Evolutionary conservation across 2,329 filamentous ascomycete genomes (phyloP).

Genomic region (Elsinoe ampelina): DNA sequence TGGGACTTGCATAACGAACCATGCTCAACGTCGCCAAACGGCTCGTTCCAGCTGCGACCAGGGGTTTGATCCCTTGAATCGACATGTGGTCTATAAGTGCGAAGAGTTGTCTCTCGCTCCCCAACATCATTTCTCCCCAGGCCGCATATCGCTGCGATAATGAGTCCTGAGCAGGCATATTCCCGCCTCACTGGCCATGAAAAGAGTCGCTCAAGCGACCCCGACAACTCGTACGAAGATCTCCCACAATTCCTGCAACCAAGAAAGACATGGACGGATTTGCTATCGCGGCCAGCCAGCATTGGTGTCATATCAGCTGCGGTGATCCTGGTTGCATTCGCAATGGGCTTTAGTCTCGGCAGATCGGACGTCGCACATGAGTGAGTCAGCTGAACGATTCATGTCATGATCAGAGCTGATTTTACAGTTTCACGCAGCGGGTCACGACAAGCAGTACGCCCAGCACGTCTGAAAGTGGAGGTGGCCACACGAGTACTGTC

Average conservation of each 20-base stretch:
- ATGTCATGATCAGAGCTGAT: too few species aligned
- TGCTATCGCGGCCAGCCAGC: not conserved
- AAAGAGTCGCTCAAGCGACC: not conserved
- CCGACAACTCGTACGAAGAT: not conserved
- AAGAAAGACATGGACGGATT: not conserved
- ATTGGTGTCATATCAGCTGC: not conserved
- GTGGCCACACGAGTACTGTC: not conserved
- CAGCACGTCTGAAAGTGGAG: too few species aligned
- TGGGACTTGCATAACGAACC: too few species aligned
- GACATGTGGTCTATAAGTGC: too few species aligned
- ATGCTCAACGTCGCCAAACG: too few species aligned
- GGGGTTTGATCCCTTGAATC: too few species aligned
- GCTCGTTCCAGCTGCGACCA: too few species aligned
- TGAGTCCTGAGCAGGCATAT: not conserved
- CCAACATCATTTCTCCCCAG: too few species aligned
- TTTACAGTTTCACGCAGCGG: too few species aligned
- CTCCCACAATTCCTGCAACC: not conserved
- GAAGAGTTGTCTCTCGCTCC: too few species aligned
- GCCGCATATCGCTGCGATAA: not conserved
- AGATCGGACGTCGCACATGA: not conserved
- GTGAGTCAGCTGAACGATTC: too few species aligned
- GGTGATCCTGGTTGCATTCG: not conserved
- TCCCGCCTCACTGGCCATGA: not conserved
- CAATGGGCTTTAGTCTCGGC: not conserved
- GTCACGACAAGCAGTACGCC: too few species aligned